These are phyloP conservation scores for Vitis amurensis DNA, from an alignment of 164 flowering plant genomes.

Conservation along the genomic window DNA sequence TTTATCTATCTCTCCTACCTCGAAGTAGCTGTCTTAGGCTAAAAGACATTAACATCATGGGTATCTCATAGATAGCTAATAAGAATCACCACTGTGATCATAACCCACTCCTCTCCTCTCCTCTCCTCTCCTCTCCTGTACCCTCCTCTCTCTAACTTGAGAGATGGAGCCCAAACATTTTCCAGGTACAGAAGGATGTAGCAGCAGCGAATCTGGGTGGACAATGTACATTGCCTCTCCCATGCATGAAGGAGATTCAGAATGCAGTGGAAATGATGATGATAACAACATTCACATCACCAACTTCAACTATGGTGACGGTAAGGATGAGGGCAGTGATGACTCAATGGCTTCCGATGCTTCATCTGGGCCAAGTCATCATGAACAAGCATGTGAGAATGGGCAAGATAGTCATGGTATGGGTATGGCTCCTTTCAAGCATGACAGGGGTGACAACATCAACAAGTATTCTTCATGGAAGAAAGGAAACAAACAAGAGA, in stretches of 20 bases:
- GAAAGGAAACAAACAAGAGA: slow-evolving; percentile 27
- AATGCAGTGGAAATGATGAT: slow-evolving; percentile 14
- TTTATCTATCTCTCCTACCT: background rate
- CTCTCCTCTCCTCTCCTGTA: background rate
- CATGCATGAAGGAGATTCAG: slow-evolving; percentile 35
- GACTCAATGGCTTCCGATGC: slow-evolving; percentile 92
- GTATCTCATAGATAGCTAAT: background rate
- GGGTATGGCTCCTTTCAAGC: slow-evolving; percentile 9
- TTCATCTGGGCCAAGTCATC: slow-evolving; percentile 63
- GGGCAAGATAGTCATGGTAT: slow-evolving; percentile 8
- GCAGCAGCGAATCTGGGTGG: slow-evolving; percentile 92
- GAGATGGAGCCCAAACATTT: slow-evolving; percentile 23
- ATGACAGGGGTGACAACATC: slow-evolving; percentile 9
- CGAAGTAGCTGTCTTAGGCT: slow-evolving; percentile 5
- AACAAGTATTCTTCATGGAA: slow-evolving; percentile 19
- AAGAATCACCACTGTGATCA: too few species aligned
- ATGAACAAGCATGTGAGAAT: slow-evolving; percentile 11
- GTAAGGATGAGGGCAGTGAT: slow-evolving; percentile 46
- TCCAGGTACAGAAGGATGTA: slow-evolving; percentile 36
- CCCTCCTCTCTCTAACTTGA: background rate
- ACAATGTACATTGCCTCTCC: slow-evolving; percentile 72
- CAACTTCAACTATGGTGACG: background rate
- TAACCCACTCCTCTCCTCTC: background rate
- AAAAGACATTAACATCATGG: slow-evolving; percentile 8
- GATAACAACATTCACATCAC: slow-evolving; percentile 2